Conservation (phyloP, 2,329 filamentous ascomycete species). For the Sclerotiophoma versabilis region DNA sequence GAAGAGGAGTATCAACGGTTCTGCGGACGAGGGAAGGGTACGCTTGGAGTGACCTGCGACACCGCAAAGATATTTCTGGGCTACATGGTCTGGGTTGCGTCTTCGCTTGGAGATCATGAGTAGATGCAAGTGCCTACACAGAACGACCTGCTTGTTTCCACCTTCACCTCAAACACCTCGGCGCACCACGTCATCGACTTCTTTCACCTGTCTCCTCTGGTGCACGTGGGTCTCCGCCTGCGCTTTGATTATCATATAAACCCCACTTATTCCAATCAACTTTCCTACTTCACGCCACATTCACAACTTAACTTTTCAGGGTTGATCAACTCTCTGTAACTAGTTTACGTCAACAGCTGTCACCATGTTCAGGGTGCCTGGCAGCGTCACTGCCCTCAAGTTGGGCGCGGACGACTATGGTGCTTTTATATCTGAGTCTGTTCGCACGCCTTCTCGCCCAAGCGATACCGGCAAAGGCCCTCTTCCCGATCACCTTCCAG, state of each 20-base stretch:
- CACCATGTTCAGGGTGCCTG: neutral
- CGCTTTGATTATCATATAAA: neutral
- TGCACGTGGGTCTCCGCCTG: neutral
- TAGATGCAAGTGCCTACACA: no score
- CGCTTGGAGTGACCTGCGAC: neutral
- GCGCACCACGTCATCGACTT: neutral
- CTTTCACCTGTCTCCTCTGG: neutral
- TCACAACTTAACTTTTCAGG: neutral
- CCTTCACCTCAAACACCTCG: neutral
- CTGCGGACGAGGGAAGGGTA: slow-evolving; percentile 12
- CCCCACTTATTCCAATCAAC: neutral
- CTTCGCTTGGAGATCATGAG: neutral
- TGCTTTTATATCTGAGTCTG: neutral
- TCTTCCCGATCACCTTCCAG: neutral
- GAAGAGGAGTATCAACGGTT: slow-evolving; percentile 8
- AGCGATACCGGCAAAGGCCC: neutral
- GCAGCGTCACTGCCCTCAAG: neutral
- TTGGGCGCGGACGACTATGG: neutral
- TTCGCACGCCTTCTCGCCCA: neutral
- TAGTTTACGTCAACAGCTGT: neutral
- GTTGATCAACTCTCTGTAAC: neutral
- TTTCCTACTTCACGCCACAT: neutral
- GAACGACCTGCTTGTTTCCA: neutral
- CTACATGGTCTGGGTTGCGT: no score
- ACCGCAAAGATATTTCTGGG: neutral